These are phyloP conservation scores for Sisymbrium irio DNA, from an alignment of 345 rosid genomes.

Conservation along the genomic window DNA sequence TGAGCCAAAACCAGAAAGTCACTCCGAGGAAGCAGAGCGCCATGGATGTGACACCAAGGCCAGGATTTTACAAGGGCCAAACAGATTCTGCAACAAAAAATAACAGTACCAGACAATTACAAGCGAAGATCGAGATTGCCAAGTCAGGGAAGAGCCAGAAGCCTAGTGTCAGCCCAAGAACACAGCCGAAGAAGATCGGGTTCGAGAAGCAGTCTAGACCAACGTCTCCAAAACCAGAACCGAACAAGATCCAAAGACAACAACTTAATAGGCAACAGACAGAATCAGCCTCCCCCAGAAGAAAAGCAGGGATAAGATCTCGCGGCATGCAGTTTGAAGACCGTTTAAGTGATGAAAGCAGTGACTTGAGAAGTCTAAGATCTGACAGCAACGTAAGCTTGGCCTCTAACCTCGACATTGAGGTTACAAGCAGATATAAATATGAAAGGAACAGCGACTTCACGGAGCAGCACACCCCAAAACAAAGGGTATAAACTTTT, in stretches of 20 bases:
- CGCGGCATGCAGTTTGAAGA: conserved; percentile 38
- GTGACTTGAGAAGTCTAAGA: conserved; percentile 48
- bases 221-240: conserved; percentile 43
- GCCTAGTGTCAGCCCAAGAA: conserved; percentile 45
- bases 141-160: conserved; percentile 44
- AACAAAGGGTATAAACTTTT: conserved; percentile 40
- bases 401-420: conserved; percentile 55
- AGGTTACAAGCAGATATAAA: conserved; percentile 60
- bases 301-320: conserved; percentile 39
- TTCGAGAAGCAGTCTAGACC: conserved; percentile 45
- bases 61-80: conserved; percentile 35
- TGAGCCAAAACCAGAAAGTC: conserved; percentile 38
- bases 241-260: conserved; percentile 45
- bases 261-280: conserved; percentile 44
- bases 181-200: conserved; percentile 49
- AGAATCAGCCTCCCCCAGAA: conserved; percentile 46
- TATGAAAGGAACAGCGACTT: conserved; percentile 36
- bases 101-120: conserved; percentile 25
- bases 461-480: conserved; percentile 37
- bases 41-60: conserved; percentile 48
- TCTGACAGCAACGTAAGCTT: conserved; percentile 57
- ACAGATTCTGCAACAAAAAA: conserved; percentile 39
- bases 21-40: conserved; percentile 40
- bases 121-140: conserved; percentile 30
- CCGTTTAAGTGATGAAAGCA: conserved; percentile 48